phyloP scores from a whole-genome alignment of 441 rosid species.

The Jatropha multifida region DNA sequence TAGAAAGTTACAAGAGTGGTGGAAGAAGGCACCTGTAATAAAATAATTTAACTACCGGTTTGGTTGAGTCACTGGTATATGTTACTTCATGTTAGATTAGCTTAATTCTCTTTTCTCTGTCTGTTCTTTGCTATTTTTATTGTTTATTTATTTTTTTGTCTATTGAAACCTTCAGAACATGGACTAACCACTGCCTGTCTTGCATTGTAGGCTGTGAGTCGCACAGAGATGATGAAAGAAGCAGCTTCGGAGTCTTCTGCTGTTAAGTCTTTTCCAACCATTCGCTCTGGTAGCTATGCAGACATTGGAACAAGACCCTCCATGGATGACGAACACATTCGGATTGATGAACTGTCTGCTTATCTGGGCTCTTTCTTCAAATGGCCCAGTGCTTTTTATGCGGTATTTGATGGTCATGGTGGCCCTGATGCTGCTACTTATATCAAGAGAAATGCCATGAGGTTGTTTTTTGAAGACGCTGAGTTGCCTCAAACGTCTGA shows the following conservation, averaged over 20 bases:
- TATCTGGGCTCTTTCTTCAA: constrained; percentile 58
- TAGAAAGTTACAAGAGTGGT: not conserved
- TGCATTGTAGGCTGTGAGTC: constrained; percentile 38
- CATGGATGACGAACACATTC: constrained; percentile 93
- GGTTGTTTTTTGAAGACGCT: constrained; percentile 64
- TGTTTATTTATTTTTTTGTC: not conserved
- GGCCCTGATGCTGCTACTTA: constrained; percentile 79
- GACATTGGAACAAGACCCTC: constrained; percentile 61
- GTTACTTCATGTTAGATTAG: not conserved
- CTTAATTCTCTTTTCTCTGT: not conserved
- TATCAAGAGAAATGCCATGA: constrained; percentile 67
- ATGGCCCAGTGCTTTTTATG: constrained; percentile 77
- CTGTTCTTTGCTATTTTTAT: not conserved
- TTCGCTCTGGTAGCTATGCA: constrained; percentile 79
- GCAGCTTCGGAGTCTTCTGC: constrained; percentile 35
- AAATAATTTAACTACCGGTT: too few species aligned
- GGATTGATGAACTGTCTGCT: constrained; percentile 71
- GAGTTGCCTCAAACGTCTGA: constrained; percentile 45
- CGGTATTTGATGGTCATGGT: constrained; percentile 93
- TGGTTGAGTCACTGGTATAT: not conserved
- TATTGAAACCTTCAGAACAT: not conserved
- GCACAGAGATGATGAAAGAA: constrained; percentile 34
- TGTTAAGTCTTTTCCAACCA: constrained; percentile 43
- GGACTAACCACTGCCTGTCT: constrained; percentile 19
- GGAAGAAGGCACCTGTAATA: not conserved